Percentiles rank a stretch among this genome's conserved stretches.
These are phyloP conservation scores for Physocladia obscura DNA, from an alignment of 192 early-diverging fungal species.

Conservation along the genomic window DNA sequence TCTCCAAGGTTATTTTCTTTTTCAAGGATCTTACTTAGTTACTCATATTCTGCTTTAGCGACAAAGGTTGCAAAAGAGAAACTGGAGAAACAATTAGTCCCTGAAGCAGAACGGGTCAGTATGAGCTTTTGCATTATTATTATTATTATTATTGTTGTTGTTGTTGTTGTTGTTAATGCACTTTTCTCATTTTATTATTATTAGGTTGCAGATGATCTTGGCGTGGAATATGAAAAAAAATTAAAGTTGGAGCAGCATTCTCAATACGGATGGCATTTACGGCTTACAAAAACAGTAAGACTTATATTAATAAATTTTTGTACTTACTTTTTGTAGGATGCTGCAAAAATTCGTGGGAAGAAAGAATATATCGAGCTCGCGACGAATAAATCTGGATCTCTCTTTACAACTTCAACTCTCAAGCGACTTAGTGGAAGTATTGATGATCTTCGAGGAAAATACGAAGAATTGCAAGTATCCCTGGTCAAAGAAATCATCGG, in stretches of 20 bases:
- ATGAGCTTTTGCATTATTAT: not conserved
- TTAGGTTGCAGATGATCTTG: slow-evolving; percentile 64
- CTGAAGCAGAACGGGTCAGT: slow-evolving; percentile 60
- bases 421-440: slow-evolving; percentile 62
- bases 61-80: slow-evolving; percentile 32
- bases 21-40: slow-evolving; percentile 30
- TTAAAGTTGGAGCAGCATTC: slow-evolving; percentile 86
- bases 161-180: slow-evolving; percentile 10
- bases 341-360: slow-evolving; percentile 67
- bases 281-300: slow-evolving; percentile 68
- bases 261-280: slow-evolving; percentile 81
- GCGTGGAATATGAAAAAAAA: slow-evolving; percentile 79
- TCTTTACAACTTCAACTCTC: slow-evolving; percentile 80
- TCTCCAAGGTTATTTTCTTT: slow-evolving; percentile 54
- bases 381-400: slow-evolving; percentile 84
- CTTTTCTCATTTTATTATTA: slow-evolving; percentile 7
- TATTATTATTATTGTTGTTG: not conserved
- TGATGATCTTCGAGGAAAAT: slow-evolving; percentile 59
- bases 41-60: not conserved
- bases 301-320: not conserved
- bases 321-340: slow-evolving; percentile 47
- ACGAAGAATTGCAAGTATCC: slow-evolving; percentile 66
- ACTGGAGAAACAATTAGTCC: slow-evolving; percentile 53
- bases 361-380: slow-evolving; percentile 78
- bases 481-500: slow-evolving; percentile 86